A percentile compares a stretch with the other conserved stretches of the same genome.
These are phyloP conservation scores for Lagenidium giganteum DNA, from an alignment of 352 stramenopile species.

Conservation along the genomic window DNA sequence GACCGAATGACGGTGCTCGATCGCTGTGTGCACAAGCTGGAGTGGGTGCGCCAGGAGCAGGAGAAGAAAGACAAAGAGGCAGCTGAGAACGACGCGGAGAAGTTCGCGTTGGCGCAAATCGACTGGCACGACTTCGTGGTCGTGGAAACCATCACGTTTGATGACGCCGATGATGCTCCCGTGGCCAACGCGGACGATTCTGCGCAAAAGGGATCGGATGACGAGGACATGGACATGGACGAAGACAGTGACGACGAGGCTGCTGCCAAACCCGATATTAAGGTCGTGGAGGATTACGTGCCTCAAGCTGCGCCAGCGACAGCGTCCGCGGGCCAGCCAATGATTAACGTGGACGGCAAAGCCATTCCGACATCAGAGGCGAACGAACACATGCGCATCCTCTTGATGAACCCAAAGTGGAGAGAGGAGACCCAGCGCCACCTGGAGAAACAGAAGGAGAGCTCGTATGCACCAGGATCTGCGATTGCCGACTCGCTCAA, in stretches of 20 bases:
- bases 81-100: conserved; percentile 72
- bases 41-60: conserved; percentile 73
- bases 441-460: conserved; percentile 97
- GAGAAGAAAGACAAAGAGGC: conserved; percentile 67
- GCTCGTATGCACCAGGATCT: conserved; percentile 89
- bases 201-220: conserved; percentile 65
- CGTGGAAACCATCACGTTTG: conserved; percentile 98
- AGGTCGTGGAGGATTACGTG: conserved; percentile 85
- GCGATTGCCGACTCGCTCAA: conserved; percentile 95
- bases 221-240: conserved; percentile 90
- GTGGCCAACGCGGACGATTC: conserved; percentile 13
- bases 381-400: conserved; percentile 99
- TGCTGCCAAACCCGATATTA: conserved; percentile 50
- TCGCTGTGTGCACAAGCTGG: conserved; percentile 78
- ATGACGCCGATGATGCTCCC: conserved; percentile 77
- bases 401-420: conserved; percentile 98
- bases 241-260: conserved; percentile 71
- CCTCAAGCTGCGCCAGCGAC: conserved; percentile 39
- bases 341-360: conserved; percentile 86
- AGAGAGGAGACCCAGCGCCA: conserved; percentile 94
- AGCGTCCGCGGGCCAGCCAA: conserved; percentile 19
- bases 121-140: conserved; percentile 99
- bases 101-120: conserved; percentile 75
- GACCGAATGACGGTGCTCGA: conserved; percentile 83
- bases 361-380: conserved; percentile 81